Conservation (phyloP, 78 protist genomes). For the Mastigamoeba balamuthi region DNA sequence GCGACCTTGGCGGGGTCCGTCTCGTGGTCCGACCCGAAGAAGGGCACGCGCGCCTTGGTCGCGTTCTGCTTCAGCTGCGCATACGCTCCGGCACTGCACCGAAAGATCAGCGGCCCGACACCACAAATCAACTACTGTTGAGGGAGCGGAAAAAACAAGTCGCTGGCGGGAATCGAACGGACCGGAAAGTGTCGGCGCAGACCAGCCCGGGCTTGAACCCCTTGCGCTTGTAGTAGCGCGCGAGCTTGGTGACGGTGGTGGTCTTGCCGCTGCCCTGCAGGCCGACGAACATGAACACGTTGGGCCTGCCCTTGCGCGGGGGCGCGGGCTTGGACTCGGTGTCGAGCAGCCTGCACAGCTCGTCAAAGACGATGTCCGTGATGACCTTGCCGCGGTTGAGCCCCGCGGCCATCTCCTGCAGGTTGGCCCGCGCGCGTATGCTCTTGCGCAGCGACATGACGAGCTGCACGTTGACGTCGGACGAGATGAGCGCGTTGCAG, state of each 20-base stretch:
- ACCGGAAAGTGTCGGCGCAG: conserved; percentile 98
- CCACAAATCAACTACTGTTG: too few species aligned
- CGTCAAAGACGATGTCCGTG: conserved; percentile 71
- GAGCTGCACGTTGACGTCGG: conserved; percentile 82
- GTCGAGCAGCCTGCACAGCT: conserved; percentile 73
- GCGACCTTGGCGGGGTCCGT: conserved; percentile 90
- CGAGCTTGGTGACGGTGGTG: conserved; percentile 73
- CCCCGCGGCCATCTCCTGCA: conserved; percentile 75
- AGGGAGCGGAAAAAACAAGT: too few species aligned
- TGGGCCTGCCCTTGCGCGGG: conserved; percentile 76
- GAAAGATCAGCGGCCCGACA: too few species aligned
- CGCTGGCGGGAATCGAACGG: conserved; percentile 12
- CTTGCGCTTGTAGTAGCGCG: conserved; percentile 76
- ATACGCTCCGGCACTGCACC: conserved; percentile 96
- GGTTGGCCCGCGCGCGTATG: conserved; percentile 28
- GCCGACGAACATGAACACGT: conserved; percentile 98
- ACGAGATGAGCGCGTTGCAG: conserved; percentile 61
- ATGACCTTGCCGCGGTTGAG: conserved; percentile 66
- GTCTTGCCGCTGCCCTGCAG: conserved; percentile 86
- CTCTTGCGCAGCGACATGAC: conserved; percentile 61
- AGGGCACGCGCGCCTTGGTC: conserved; percentile 85
- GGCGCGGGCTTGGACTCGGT: conserved; percentile 78
- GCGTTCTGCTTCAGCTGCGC: conserved; percentile 98
- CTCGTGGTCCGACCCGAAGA: conserved; percentile 85
- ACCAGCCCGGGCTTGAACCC: conserved; percentile 85